Percentiles rank a stretch among this genome's conserved stretches.
These are phyloP conservation scores for Trichocladium uniseriatum DNA, from an alignment of 495 filamentous ascomycete genomes.

Conservation along the genomic window DNA sequence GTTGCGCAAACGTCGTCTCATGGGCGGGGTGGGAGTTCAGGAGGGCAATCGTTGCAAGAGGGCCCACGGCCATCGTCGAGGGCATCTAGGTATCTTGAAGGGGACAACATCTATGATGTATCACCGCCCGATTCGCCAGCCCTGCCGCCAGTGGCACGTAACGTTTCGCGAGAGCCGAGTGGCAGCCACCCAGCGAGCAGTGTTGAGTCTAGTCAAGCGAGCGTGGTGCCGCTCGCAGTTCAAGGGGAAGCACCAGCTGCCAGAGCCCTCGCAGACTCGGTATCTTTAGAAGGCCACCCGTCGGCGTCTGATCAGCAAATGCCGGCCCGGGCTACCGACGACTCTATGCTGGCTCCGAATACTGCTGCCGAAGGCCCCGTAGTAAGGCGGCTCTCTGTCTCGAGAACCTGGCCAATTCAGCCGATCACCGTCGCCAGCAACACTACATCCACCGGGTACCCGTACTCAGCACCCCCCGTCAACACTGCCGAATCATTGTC, in stretches of 20 bases:
- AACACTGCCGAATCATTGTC: constrained; percentile 23
- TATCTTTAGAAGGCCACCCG: constrained; percentile 5
- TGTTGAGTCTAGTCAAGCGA: constrained; percentile 2
- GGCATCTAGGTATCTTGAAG: constrained; percentile 19
- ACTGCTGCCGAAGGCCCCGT: constrained; percentile 10
- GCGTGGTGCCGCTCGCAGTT: neutral
- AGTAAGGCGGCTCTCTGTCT: constrained; percentile 28
- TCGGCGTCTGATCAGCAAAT: constrained; percentile 20
- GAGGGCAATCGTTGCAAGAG: neutral
- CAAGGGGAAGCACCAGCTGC: constrained; percentile 2
- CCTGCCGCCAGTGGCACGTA: constrained; percentile 7
- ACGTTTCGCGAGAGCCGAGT: constrained; percentile 10
- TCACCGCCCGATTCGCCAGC: constrained; percentile 44
- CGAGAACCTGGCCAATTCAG: constrained; percentile 39
- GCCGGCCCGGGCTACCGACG: constrained; percentile 18
- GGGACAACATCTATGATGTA: constrained; percentile 46
- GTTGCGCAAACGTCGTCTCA: constrained; percentile 7
- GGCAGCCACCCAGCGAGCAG: constrained; percentile 15
- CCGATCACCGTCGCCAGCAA: constrained; percentile 13
- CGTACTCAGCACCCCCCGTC: constrained; percentile 33
- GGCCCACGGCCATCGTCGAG: constrained; percentile 15
- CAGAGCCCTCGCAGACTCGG: constrained; percentile 7
- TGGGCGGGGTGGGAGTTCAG: constrained; percentile 11
- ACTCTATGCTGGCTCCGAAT: constrained; percentile 5
- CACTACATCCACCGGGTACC: constrained; percentile 26